Evolutionary conservation across 805 yeast genomes (phyloP), one percentile per base, ranked within the genome.

Genomic region (Myxozyma kluyveri): DNA sequence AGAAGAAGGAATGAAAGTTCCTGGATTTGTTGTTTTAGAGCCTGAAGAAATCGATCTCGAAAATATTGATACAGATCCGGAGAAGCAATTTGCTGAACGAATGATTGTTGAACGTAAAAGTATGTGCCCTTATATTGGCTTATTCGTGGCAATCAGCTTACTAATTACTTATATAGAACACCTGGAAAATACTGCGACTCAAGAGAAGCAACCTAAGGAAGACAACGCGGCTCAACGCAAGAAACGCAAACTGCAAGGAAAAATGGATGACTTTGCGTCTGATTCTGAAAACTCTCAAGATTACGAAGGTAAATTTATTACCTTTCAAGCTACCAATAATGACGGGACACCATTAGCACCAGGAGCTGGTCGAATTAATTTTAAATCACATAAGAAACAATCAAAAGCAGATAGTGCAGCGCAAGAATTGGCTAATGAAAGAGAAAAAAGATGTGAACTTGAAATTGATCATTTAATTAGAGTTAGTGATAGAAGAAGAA

Each of bases 41-140:
- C 57, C 67, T 29, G 64, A 59, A 32, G 63, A 70, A 39, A 58
- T 57, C 24, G 71, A 46, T 6, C 38, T 26, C 3, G 77, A 72
- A 45, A 73, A 78, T 54, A 67, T 75, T 21, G 82, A 49, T 51
- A 65, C 79, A 7, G 69, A 64, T 6, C 67, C 65, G 23, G 82
- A 78, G 54, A 61, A 66, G 32, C 67, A 65, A 35, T 77, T 72
- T 60, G 82, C 80, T 12, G 67, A 68, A 29, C 62, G 63, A 7
- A 70, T 76, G 72, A 42, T 54, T 33, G 55, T 45, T 17, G 60
- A 56, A 45, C 46, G 60, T 10, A 54, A 44, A 23, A 29, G 57
- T 50, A 36, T 4, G 54, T 42, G 12, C 4, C 4, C 4, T 37
- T 9, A 19, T 21, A 7, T 31, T 21, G 33, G 14, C 17, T 18